Evolutionary conservation across 306 rosid genomes (phyloP), one percentile per base, ranked within the genome.

Genomic region (Boehmeria nivea): DNA sequence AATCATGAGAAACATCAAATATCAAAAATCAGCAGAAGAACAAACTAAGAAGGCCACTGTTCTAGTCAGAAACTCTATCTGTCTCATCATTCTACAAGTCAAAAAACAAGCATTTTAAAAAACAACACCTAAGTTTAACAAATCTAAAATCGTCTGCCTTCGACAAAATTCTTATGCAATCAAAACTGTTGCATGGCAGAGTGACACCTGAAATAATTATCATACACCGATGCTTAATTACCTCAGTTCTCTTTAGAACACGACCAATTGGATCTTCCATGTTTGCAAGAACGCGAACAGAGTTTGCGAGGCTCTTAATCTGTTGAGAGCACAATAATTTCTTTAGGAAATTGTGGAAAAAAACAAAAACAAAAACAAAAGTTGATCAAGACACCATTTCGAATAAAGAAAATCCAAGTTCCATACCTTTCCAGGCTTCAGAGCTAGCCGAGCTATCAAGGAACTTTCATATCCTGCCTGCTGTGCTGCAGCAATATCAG

Each of bases 191-290:
- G 20, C n/a, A 43, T 27, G 31, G 51, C 25, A 12, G 64, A 45
- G 27, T 45, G 21, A 53, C 27, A 43, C 51, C 43, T 13, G 43
- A 43, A 25, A 27, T 60, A 11, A 60, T 47, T 38, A 23, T 27
- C 19, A 34, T 40, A 47, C 34, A 66, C 51, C n/a, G n/a, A n/a
- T n/a, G 6, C 42, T 54, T 27, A 38, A 60, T 69, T 77, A 87
- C 96, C 96, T 91, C 81, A 6, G 95, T 91, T 63, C 65, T 82
- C 72, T 85, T 91, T 72, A 79, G 67, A 43, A 91, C 72, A 40
- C 27, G 83, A 48, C 96, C 96, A 67, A 87, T 87, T 28, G 96
- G 96, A 81, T 91, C 99, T 69, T 87, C 95, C 94, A 91, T 91
- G 59, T 85, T 81, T 67, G 99, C 95, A 60, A 91, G 82, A 54